Conservation (phyloP, 495 filamentous ascomycete genomes). For the Penicillium paxilli region DNA sequence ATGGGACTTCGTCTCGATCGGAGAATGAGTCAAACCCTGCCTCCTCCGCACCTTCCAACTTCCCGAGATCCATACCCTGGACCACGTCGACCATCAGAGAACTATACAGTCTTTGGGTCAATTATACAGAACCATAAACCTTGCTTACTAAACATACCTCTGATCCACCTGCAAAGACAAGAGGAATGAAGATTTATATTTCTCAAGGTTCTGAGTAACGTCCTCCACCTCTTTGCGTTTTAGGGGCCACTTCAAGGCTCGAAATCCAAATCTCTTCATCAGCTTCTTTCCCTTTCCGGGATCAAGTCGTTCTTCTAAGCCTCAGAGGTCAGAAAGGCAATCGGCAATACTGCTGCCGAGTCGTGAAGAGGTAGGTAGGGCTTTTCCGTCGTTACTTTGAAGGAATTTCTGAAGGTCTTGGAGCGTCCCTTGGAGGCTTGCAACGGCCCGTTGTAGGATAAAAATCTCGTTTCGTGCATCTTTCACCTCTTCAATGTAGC, state of each 20-base stretch:
- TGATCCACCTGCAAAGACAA: conserved; percentile 31
- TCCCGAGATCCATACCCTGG: conserved; percentile 12
- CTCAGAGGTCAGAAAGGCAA: conserved; percentile 26
- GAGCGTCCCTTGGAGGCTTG: conserved; percentile 17
- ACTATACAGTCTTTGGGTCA: conserved; percentile 13
- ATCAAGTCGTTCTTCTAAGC: conserved; percentile 27
- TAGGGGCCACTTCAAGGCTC: conserved; percentile 33
- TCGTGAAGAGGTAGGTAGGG: conserved; percentile 17
- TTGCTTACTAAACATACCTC: conserved; percentile 18
- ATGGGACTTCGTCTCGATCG: conserved; percentile 25
- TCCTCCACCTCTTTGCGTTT: conserved; percentile 26
- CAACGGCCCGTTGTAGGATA: conserved; percentile 17
- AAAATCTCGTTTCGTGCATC: conserved; percentile 27
- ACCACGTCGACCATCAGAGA: conserved; percentile 17
- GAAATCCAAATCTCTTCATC: conserved; percentile 28
- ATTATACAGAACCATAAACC: conserved; percentile 13
- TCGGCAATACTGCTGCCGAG: conserved; percentile 19
- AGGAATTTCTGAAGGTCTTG: conserved; percentile 22
- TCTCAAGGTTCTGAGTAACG: conserved; percentile 23
- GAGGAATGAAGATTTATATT: conserved; percentile 30
- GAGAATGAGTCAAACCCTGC: conserved; percentile 26
- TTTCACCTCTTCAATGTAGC: conserved; percentile 29
- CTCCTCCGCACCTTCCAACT: conserved; percentile 11
- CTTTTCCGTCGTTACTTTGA: conserved; percentile 12
- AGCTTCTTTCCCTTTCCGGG: conserved; percentile 22